A percentile compares a stretch with the other conserved stretches of the same genome.
These are phyloP conservation scores for Bathelium albidoporum DNA, from an alignment of 495 filamentous ascomycete species.

Conservation along the genomic window DNA sequence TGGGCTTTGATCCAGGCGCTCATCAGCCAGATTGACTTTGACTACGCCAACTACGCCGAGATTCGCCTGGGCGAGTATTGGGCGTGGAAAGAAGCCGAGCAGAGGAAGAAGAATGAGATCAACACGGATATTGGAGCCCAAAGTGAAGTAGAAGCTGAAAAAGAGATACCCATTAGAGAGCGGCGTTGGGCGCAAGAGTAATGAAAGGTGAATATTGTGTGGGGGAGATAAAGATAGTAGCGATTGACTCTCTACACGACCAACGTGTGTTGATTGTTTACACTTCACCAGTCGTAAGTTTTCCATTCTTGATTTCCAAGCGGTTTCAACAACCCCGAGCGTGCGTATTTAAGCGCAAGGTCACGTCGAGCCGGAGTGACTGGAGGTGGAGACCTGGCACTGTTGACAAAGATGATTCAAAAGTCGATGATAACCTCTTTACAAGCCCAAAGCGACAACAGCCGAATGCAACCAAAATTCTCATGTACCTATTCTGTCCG, in stretches of 20 bases:
- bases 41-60: slow-evolving; percentile 89
- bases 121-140: slow-evolving; percentile 39
- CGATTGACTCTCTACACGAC: not conserved
- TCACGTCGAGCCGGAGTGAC: not conserved
- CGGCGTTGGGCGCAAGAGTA: slow-evolving; percentile 64
- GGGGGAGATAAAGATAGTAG: not conserved
- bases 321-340: slow-evolving; percentile 2
- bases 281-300: not conserved
- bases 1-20: slow-evolving; percentile 95
- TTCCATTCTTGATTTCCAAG: not conserved
- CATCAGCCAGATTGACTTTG: slow-evolving; percentile 94
- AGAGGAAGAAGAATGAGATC: slow-evolving; percentile 52
- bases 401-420: not conserved
- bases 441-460: not conserved
- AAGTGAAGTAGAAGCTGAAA: not conserved
- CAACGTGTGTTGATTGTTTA: not conserved
- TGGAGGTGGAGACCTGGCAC: not conserved
- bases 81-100: slow-evolving; percentile 57
- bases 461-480: not conserved
- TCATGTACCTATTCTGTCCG: not conserved
- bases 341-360: not conserved
- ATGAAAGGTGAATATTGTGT: not conserved
- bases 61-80: slow-evolving; percentile 83
- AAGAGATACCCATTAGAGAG: slow-evolving; percentile 64
- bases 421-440: not conserved